phyloP scores from a whole-genome alignment of 495 filamentous ascomycete genomes.

The Penicillium desertorum region DNA sequence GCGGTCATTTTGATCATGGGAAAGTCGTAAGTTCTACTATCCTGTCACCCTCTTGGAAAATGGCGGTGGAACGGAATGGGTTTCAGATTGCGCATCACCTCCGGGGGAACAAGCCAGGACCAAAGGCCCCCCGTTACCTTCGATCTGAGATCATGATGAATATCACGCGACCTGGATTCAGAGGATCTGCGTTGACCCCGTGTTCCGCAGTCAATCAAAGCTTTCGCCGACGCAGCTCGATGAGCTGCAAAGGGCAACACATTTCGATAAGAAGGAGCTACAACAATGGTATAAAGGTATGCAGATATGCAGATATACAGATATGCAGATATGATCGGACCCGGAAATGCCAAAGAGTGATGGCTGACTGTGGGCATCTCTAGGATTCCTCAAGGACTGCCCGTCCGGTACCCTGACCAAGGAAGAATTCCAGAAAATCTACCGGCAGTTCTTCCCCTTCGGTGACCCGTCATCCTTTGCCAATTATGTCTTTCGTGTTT shows the following conservation, averaged over 20 bases:
- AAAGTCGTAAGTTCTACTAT: conserved; percentile 42
- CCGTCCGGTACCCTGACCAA: conserved; percentile 95
- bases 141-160: background rate
- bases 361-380: conserved; percentile 8
- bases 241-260: conserved; percentile 92
- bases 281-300: conserved; percentile 99
- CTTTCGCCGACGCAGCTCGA: conserved; percentile 91
- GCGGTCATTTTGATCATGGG: conserved; percentile 36
- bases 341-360: background rate
- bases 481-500: conserved; percentile 99
- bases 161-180: background rate
- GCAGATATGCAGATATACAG: conserved; percentile 17
- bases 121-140: background rate
- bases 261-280: conserved; percentile 99
- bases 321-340: background rate
- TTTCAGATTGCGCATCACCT: background rate
- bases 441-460: conserved; percentile 98
- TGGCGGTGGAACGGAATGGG: conserved; percentile 1
- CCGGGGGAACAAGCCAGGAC: background rate
- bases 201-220: conserved; percentile 72
- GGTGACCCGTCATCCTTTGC: conserved; percentile 95
- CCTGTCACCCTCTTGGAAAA: conserved; percentile 14
- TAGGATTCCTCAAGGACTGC: conserved; percentile 98
- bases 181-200: background rate
- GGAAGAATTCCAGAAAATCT: conserved; percentile 98